Evolutionary conservation across 106 monocot species (phyloP).

Genomic region (Acanthochlamys bracteata): DNA sequence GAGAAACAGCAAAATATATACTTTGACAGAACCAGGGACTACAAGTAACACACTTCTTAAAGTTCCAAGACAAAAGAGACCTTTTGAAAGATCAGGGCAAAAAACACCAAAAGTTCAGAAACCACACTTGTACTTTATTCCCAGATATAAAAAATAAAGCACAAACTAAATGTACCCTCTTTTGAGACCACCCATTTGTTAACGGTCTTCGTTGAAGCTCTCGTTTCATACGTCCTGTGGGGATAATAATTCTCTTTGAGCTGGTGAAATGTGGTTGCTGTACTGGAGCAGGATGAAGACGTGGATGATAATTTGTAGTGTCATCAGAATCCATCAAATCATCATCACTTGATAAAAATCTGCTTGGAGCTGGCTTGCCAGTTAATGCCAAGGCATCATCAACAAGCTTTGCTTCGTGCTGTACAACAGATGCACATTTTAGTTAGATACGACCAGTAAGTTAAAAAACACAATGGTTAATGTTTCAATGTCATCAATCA

Average conservation of each 20-base stretch:
- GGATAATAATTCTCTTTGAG: conserved; percentile 30
- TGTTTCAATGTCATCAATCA: neutral
- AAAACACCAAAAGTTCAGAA: no score
- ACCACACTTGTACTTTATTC: no score
- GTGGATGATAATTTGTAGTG: conserved; percentile 32
- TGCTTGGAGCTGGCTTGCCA: conserved; percentile 40
- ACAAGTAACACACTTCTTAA: no score
- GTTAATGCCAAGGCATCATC: conserved; percentile 65
- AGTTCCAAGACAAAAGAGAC: no score
- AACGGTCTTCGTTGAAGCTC: conserved; percentile 45
- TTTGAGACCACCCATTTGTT: conserved; percentile 46
- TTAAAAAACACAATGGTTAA: neutral
- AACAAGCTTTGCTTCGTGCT: conserved; percentile 91
- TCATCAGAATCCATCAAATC: conserved; percentile 88
- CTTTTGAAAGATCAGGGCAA: no score
- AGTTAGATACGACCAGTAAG: neutral
- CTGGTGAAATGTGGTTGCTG: conserved; percentile 22
- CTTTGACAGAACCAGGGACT: no score
- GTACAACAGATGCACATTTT: conserved; percentile 4
- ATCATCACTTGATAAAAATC: conserved; percentile 76
- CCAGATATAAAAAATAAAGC: neutral
- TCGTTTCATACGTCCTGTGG: conserved; percentile 45
- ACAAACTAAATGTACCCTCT: conserved; percentile 40
- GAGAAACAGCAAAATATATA: no score
- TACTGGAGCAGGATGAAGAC: conserved; percentile 19